Conservation (phyloP, 2,329 filamentous ascomycete species). For the Coniella lustricola region DNA sequence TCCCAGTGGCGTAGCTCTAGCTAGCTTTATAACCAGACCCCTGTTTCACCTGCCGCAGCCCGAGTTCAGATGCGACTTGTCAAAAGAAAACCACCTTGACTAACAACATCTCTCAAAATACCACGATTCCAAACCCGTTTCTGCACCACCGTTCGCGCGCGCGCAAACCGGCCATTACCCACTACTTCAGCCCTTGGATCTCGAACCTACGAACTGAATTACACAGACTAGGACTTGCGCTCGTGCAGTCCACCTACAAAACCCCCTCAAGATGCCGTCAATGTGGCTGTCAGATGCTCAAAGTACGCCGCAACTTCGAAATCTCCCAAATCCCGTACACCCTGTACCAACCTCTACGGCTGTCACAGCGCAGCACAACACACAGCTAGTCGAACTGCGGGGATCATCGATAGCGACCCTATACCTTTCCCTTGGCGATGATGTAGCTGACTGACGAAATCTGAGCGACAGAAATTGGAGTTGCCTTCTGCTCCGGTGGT, state of each 20-base stretch:
- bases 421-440: background rate
- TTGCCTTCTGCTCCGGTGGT: conserved; percentile 94
- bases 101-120: conserved; percentile 3
- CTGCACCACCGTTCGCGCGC: background rate
- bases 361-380: too few species aligned
- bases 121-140: background rate
- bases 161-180: background rate
- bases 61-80: background rate
- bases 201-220: background rate
- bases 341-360: background rate
- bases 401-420: background rate
- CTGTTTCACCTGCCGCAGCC: conserved; percentile 10
- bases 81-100: conserved; percentile 9
- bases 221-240: background rate
- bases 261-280: conserved; percentile 57
- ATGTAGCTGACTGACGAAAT: conserved; percentile 25
- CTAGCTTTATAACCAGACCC: background rate
- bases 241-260: background rate
- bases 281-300: conserved; percentile 97
- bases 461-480: conserved; percentile 71
- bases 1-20: too few species aligned
- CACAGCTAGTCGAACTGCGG: too few species aligned
- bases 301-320: conserved; percentile 51
- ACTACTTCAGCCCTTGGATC: background rate
- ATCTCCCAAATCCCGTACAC: conserved; percentile 1